Percentiles rank a stretch among this genome's conserved stretches.
Conservation (phyloP, 768 basidiomycete species). For the Cystobasidium ongulense region DNA sequence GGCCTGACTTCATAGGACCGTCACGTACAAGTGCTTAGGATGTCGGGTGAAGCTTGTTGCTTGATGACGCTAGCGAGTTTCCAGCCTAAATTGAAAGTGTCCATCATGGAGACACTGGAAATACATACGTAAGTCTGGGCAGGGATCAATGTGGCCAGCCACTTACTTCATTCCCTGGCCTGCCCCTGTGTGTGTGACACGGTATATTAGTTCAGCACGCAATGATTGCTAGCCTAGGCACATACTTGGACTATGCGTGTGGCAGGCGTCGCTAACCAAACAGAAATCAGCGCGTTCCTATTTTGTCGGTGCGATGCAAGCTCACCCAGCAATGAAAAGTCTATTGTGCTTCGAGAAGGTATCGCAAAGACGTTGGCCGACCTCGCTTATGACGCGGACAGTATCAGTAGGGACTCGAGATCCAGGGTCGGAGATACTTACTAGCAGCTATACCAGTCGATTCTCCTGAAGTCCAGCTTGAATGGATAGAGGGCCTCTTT, state of each 20-base stretch:
- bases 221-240: background rate
- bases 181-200: background rate
- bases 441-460: slow-evolving; percentile 41
- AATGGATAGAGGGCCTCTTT: slow-evolving; percentile 36
- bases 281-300: background rate
- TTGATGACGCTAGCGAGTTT: slow-evolving; percentile 56
- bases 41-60: slow-evolving; percentile 51
- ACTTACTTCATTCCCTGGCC: slow-evolving; percentile 39
- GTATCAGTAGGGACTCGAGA: background rate
- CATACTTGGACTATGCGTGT: slow-evolving; percentile 36
- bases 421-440: background rate
- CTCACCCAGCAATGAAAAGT: slow-evolving; percentile 39
- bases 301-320: background rate
- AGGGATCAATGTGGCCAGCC: background rate
- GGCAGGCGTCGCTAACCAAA: slow-evolving; percentile 24
- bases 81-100: slow-evolving; percentile 67
- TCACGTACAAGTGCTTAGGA: slow-evolving; percentile 51
- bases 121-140: background rate
- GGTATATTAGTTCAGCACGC: background rate
- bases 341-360: slow-evolving; percentile 33
- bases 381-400: slow-evolving; percentile 4
- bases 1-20: no score
- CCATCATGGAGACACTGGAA: slow-evolving; percentile 54
- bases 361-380: slow-evolving; percentile 37
- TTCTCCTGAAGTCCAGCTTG: slow-evolving; percentile 35